These are phyloP conservation scores for Simplicillium sp. DNA, from an alignment of 2,329 filamentous ascomycete genomes.

Conservation along the genomic window DNA sequence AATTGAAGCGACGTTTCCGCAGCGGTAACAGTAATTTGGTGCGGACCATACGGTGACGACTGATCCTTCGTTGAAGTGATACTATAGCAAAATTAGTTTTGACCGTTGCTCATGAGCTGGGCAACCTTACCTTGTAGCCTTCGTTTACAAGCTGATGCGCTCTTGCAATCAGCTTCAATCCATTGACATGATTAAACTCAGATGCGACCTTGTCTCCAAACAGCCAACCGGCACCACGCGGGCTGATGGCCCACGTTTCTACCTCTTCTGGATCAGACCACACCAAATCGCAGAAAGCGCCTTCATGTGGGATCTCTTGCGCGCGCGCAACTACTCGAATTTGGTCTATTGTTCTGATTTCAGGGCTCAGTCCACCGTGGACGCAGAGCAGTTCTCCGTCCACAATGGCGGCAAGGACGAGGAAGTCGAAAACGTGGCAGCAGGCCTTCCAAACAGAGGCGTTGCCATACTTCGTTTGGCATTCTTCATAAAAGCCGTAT, in stretches of 20 bases:
- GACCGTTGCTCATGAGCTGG: neutral
- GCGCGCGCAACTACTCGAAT: constrained; percentile 98
- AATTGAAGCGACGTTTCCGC: constrained; percentile 93
- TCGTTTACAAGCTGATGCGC: constrained; percentile 99
- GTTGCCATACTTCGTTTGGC: constrained; percentile 95
- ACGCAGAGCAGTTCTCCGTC: constrained; percentile 98
- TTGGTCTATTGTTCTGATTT: constrained; percentile 96
- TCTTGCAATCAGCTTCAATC: constrained; percentile 86
- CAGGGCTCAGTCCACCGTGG: constrained; percentile 80
- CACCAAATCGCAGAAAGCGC: constrained; percentile 94
- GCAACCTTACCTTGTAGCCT: constrained; percentile 71
- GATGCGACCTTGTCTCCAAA: constrained; percentile 96
- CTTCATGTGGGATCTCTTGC: constrained; percentile 95
- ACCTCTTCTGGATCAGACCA: constrained; percentile 98
- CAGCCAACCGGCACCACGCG: constrained; percentile 91
- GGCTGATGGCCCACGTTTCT: constrained; percentile 92
- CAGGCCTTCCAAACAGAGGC: constrained; percentile 99
- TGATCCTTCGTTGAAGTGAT: constrained; percentile 90
- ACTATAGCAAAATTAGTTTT: constrained; percentile 35
- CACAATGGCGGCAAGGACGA: constrained; percentile 93
- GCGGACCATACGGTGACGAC: constrained; percentile 98
- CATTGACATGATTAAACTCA: constrained; percentile 96
- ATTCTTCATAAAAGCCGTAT: constrained; percentile 98
- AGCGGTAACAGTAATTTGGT: constrained; percentile 90
- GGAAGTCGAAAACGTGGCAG: constrained; percentile 97